These are phyloP conservation scores for Dentipellis sp. DNA, from an alignment of 768 basidiomycete genomes.

Conservation along the genomic window DNA sequence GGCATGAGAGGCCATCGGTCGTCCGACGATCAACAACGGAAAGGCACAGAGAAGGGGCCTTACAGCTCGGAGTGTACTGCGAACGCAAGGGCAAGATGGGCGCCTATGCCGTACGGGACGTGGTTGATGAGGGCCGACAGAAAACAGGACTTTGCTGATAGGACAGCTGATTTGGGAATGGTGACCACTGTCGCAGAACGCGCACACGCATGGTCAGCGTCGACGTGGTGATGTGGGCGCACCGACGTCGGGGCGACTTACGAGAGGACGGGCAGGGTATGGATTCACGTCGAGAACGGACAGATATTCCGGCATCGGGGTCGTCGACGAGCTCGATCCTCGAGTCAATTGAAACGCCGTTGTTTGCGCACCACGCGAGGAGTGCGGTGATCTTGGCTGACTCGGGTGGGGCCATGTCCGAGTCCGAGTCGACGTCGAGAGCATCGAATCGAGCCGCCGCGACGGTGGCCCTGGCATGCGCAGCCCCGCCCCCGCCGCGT, in stretches of 20 bases:
- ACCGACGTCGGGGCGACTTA: background rate
- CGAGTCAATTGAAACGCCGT: slow-evolving; percentile 15
- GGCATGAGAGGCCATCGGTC: background rate
- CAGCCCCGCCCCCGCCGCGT: background rate
- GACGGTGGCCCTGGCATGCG: background rate
- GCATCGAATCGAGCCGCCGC: background rate
- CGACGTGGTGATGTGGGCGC: background rate
- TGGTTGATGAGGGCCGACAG: slow-evolving; percentile 13
- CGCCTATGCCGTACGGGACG: slow-evolving; percentile 14
- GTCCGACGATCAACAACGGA: background rate
- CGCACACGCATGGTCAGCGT: background rate
- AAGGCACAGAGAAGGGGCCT: background rate
- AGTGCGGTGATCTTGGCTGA: slow-evolving; percentile 3
- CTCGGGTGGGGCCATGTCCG: background rate
- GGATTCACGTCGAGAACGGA: slow-evolving; percentile 1
- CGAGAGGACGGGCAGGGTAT: background rate
- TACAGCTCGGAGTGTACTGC: slow-evolving; percentile 18
- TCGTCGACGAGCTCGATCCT: slow-evolving; percentile 10
- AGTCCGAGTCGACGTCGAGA: background rate
- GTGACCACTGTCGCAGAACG: slow-evolving; percentile 11
- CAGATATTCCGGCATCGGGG: slow-evolving; percentile 5
- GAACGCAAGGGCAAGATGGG: slow-evolving; percentile 18
- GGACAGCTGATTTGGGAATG: slow-evolving; percentile 18
- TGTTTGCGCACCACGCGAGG: slow-evolving; percentile 14
- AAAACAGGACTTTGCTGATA: slow-evolving; percentile 16